Base-by-base conservation (phyloP, 1,284 basidiomycete genomes). In the Limonomyces culmigenus region DNA sequence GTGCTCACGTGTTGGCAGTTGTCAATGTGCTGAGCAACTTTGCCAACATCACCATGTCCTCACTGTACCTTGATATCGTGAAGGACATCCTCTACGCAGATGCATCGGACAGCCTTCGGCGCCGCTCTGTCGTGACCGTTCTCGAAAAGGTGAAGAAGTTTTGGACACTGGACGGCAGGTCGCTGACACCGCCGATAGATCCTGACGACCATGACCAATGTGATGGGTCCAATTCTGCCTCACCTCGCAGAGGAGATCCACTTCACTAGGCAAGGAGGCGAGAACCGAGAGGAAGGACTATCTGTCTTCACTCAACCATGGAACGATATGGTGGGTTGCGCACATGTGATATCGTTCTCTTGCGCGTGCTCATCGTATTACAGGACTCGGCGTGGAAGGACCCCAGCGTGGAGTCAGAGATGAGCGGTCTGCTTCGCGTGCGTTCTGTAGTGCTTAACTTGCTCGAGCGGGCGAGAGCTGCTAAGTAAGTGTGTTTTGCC, bases 41-140 rank as follows among this genome's bases (percentile, higher is more conserved):
- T 38, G 65, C 70, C 25, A 83, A 81, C 49, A 63, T 71, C 41
- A 76, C 70, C 0, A 57, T 80, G 21, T 85, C 77, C n/a, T 73
- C 73, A 2, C 60, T 96, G 15, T 98, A 97, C 57, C 86, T 97
- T 43, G 89, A 93, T 49, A 74, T 87, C 33, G 81, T 74, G 37
- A 97, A 97, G 54, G 93, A 97, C 54, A 70, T 70, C 27, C 60
- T 99, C 3, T 98, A 99, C 51, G 81, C 85, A 20, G 69, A 87
- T 46, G 52, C 59, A 3, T 41, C 55, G 1, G 47, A 63, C 10
- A 69, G 70, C 41, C 43, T 54, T 1, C 62, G 74, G 33, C 70
- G 93, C 10, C 60, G 67, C 37, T 67, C 69, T 1, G 64, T 83
- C 14, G 53, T 91, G 2, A 73, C 76, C 2, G 80, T 87, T 0